These are phyloP conservation scores for Yarrowia sp. DNA, from an alignment of 805 yeast genomes.

Conservation along the genomic window DNA sequence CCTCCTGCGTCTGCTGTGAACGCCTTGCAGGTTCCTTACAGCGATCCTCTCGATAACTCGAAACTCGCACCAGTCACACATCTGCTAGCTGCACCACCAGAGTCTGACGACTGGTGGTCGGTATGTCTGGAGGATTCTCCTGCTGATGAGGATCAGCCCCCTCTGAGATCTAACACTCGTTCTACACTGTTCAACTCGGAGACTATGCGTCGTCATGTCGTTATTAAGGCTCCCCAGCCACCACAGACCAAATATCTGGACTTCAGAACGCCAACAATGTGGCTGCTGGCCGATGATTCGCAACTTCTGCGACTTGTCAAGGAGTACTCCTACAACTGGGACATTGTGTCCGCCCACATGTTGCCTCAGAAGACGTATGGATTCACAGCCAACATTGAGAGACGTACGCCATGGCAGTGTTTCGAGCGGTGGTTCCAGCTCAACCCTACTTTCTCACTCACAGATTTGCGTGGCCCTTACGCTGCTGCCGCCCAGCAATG, in stretches of 20 bases:
- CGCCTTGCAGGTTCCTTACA: conserved; percentile 42
- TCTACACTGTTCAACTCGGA: conserved; percentile 42
- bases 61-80: conserved; percentile 49
- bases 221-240: conserved; percentile 86
- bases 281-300: conserved; percentile 95
- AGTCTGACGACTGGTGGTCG: conserved; percentile 47
- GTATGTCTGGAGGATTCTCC: conserved; percentile 45
- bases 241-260: conserved; percentile 84
- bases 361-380: conserved; percentile 69
- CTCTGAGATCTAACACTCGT: conserved; percentile 23
- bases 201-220: conserved; percentile 43
- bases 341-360: conserved; percentile 81
- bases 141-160: neutral
- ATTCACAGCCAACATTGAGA: conserved; percentile 85
- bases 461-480: conserved; percentile 86
- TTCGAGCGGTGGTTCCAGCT: conserved; percentile 94
- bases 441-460: conserved; percentile 83
- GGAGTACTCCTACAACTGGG: conserved; percentile 93
- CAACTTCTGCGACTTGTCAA: conserved; percentile 79
- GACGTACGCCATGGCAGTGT: conserved; percentile 99
- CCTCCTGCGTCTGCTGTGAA: conserved; percentile 26
- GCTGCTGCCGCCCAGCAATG: conserved; percentile 86
- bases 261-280: conserved; percentile 86
- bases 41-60: conserved; percentile 44
- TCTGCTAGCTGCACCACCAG: conserved; percentile 47